These are phyloP conservation scores for Eimeria sp. DNA, from an alignment of 169 alveolate species.

Conservation along the genomic window DNA sequence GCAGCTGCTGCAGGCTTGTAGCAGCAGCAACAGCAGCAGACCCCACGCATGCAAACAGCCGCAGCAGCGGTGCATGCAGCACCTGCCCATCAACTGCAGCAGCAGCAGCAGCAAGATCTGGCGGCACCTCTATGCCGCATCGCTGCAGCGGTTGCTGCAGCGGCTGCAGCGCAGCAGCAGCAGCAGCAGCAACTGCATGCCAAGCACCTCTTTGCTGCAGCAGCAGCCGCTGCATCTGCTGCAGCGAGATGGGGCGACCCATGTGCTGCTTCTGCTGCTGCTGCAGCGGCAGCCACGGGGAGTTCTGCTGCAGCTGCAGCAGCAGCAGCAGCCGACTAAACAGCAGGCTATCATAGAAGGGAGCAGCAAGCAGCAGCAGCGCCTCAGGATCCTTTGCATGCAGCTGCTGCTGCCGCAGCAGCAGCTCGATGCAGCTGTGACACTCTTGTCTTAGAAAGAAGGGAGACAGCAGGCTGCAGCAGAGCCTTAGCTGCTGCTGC, in stretches of 20 bases:
- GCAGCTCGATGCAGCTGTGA: constrained; percentile 35
- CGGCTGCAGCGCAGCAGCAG: constrained; percentile 45
- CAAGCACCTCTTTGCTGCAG: constrained; percentile 46
- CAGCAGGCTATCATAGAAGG: constrained; percentile 26
- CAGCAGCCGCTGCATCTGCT: constrained; percentile 53
- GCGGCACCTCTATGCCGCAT: constrained; percentile 16
- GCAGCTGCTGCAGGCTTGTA: constrained; percentile 65
- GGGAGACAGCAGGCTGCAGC: constrained; percentile 39
- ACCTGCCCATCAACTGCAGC: constrained; percentile 43
- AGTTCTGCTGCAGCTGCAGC: constrained; percentile 30
- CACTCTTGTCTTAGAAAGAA: constrained; percentile 5
- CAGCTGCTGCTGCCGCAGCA: constrained; percentile 53
- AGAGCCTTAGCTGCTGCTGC: constrained; percentile 59
- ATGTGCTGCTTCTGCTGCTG: constrained; percentile 57
- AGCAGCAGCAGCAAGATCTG: constrained; percentile 32
- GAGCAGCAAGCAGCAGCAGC: constrained; percentile 25
- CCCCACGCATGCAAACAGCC: constrained; percentile 18
- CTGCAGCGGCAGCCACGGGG: constrained; percentile 65
- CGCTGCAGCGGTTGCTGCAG: constrained; percentile 58
- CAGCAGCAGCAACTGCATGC: constrained; percentile 30
- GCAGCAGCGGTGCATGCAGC: constrained; percentile 50
- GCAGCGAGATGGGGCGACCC: background rate
- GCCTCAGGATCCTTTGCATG: background rate
- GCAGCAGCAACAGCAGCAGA: constrained; percentile 45
- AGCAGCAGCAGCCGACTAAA: constrained; percentile 44